phyloP scores from a whole-genome alignment of 2,329 filamentous ascomycete genomes.

The Dendrostoma leiphaemia region DNA sequence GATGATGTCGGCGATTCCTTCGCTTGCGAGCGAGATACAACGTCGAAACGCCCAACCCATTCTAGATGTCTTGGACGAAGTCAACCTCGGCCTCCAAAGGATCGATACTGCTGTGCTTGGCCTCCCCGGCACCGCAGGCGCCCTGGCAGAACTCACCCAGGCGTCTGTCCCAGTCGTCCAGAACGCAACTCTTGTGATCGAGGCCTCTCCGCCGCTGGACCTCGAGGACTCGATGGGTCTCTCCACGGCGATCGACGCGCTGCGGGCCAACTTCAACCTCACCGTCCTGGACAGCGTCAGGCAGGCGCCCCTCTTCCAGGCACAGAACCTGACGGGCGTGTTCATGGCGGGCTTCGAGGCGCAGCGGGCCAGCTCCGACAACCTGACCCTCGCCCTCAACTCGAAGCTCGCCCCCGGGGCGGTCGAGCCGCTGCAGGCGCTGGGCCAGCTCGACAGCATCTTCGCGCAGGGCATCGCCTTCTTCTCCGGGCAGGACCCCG shows the following conservation, averaged over 20 bases:
- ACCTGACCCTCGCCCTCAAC: no score
- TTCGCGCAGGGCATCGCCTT: no score
- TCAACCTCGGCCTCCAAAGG: slow-evolving; percentile 4
- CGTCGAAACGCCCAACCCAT: no score
- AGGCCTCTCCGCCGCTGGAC: background rate
- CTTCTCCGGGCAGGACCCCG: background rate
- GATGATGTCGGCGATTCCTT: no score
- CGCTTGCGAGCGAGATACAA: no score
- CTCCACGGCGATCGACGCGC: background rate
- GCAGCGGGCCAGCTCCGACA: no score
- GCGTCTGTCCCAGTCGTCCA: background rate
- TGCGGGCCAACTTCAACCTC: slow-evolving; percentile 7
- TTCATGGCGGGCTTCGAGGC: background rate
- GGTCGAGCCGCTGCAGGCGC: no score
- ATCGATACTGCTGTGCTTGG: slow-evolving; percentile 4
- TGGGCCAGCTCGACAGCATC: no score
- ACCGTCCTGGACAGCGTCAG: slow-evolving; percentile 7
- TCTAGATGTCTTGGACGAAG: background rate
- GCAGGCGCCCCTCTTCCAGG: slow-evolving; percentile 2
- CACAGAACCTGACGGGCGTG: background rate
- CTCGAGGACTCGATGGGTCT: slow-evolving; percentile 8
- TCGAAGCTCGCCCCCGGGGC: no score
- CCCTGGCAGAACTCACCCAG: background rate
- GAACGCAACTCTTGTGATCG: slow-evolving; percentile 7
- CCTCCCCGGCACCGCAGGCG: background rate